Base-by-base conservation (phyloP, 805 yeast species). In the Pichia eremophila region DNA sequence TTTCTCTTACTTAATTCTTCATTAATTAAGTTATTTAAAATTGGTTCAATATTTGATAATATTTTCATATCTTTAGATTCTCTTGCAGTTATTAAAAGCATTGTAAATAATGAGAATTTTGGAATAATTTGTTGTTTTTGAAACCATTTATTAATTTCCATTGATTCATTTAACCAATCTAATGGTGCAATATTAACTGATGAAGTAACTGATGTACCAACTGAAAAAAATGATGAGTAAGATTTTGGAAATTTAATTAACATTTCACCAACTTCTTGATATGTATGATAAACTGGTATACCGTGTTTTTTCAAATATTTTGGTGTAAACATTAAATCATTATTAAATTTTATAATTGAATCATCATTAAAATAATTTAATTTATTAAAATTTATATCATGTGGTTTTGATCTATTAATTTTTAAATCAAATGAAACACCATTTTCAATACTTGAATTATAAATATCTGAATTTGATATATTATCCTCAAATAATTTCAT, bases 211-310 rank as follows among this genome's bases (percentile, higher is more conserved):
- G 72, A 71, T 44, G 78, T 70, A 0, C 88, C 89, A 15, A 77
- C 59, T 0, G 82, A 77, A 4, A 81, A 57, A 5, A 60, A 64
- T 14, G 78, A 60, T 1, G 81, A 66, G 57, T 77, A 82, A 0
- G 76, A 57, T 46, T 70, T 69, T 0, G 90, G 88, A 52, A 65
- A 79, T 47, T 73, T 78, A 49, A 82, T 65, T 7, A 84, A 63
- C 47, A 72, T 70, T 35, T 83, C 85, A 1, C 86, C 85, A 0
- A 82, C 79, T 37, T 67, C 68, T 58, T 83, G 90, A n/a, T 70
- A 58, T 0, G 75, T 64, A 7, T 74, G 70, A 40, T 69, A 64
- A 27, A 68, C 74, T 5, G 58, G 64, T 18, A 83, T 79, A 0
- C 80, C 82, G 32, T 71, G 54, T 19, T 66, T 62, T n/a, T 54